Base-by-base conservation (phyloP, 179 eudicot species). In the Corrigiola litoralis region DNA sequence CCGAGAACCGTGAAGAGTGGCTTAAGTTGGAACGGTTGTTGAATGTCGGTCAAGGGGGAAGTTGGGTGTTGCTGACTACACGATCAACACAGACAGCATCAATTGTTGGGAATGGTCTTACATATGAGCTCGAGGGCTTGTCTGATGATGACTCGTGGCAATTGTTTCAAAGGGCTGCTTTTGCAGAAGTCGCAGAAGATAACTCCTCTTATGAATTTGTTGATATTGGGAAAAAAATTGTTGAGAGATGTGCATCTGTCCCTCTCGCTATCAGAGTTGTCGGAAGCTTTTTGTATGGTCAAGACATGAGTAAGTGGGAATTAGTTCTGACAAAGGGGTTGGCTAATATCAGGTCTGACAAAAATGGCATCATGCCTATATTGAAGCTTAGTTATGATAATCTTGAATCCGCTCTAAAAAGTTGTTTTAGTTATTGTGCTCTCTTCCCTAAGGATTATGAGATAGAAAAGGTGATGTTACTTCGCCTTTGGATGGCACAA, bases 191-290 rank as follows among this genome's bases (percentile, higher is more conserved):
- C n/a, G n/a, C n/a, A n/a, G n/a, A n/a, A n/a, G n/a, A n/a, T 29
- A 52, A 41, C 6, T 1, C 56, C 49, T 4, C 18, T 0, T 50
- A 54, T 12, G 52, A 75, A 1, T 56, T 58, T 7, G 27, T 25
- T n/a, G 32, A 50, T 16, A 53, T 71, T 6, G 79, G 74, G 0
- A 51, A 46, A 52, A 53, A 72, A 17, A 72, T 75, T 32, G 58
- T 79, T 1, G 29, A 60, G 0, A 52, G 62, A 66, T 71, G 73
- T 59, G 64, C 69, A 2, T 41, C 55, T 44, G 60, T 66, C 20
- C 81, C 81, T n/a, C 59, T 78, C 49, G 75, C 70, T 24, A 38
- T 78, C 14, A 70, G 37, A 68, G 62, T 56, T 13, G 58, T 68
- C 1, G 72, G 72, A 36, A 58, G 58, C 58, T 58, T 58, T 47